Percentiles rank a stretch among this genome's conserved stretches.
Evolutionary conservation across 2,329 filamentous ascomycete genomes (phyloP).

Genomic region (Claviceps sp.): DNA sequence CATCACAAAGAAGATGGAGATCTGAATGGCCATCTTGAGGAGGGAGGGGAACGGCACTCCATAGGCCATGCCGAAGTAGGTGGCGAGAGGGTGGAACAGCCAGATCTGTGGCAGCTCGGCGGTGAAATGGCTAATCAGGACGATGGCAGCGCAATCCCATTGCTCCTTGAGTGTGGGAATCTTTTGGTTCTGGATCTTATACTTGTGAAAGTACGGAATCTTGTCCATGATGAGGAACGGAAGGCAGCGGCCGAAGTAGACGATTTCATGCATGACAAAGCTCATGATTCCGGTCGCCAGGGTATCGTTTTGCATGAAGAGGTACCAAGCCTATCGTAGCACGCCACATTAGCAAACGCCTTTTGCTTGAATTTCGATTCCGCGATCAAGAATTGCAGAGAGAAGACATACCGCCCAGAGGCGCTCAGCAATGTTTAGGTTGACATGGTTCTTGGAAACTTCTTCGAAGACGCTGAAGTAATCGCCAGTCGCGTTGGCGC

Average conservation of each 20-base stretch:
- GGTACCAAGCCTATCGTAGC: constrained; percentile 63
- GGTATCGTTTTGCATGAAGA: constrained; percentile 95
- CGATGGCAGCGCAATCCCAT: constrained; percentile 84
- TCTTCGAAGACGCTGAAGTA: constrained; percentile 49
- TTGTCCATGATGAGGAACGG: constrained; percentile 89
- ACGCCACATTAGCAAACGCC: not conserved
- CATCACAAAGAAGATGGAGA: constrained; percentile 84
- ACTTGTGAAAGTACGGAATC: constrained; percentile 78
- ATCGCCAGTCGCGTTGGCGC: constrained; percentile 34
- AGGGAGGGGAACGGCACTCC: constrained; percentile 77
- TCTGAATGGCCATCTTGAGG: constrained; percentile 81
- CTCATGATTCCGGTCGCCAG: constrained; percentile 96
- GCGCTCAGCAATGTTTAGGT: constrained; percentile 75
- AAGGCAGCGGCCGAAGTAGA: constrained; percentile 86
- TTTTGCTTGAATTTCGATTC: not conserved
- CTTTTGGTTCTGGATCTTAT: constrained; percentile 87
- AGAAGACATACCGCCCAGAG: constrained; percentile 62
- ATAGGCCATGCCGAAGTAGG: constrained; percentile 79
- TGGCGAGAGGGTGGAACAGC: constrained; percentile 95
- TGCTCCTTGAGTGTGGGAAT: constrained; percentile 87
- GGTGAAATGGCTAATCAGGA: constrained; percentile 91
- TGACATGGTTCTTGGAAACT: constrained; percentile 61
- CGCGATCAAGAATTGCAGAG: constrained; percentile 2
- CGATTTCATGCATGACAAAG: constrained; percentile 82
- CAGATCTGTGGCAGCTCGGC: constrained; percentile 97